Evolutionary conservation across 129 eudicot species (phyloP).

Genomic region (Kitagawia praeruptora): DNA sequence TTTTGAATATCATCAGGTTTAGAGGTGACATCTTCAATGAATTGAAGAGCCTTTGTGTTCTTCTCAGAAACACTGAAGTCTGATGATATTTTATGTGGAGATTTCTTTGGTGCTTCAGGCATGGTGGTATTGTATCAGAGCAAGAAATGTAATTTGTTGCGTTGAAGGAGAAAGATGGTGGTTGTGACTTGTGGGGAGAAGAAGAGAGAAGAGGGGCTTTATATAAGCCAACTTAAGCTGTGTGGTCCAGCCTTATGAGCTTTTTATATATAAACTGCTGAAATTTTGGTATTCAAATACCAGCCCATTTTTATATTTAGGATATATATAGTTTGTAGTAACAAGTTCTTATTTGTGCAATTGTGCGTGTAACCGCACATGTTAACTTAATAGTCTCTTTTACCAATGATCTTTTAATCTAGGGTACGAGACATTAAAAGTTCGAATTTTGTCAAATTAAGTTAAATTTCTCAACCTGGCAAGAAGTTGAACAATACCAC

Average conservation of each 20-base stretch:
- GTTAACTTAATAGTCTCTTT: no score
- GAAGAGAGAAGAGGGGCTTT: neutral
- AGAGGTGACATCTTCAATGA: conserved; percentile 61
- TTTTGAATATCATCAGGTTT: conserved; percentile 53
- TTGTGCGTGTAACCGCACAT: no score
- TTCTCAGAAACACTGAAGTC: conserved; percentile 34
- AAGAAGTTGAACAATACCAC: no score
- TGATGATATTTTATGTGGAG: neutral
- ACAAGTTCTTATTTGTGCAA: no score
- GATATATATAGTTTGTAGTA: no score
- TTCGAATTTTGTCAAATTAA: no score
- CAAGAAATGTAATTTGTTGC: neutral
- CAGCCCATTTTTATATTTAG: neutral
- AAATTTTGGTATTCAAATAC: neutral
- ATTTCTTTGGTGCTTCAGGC: conserved; percentile 45
- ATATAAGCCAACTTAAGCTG: neutral
- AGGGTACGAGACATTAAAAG: no score
- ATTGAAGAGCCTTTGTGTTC: conserved; percentile 47
- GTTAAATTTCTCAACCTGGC: no score
- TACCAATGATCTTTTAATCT: no score
- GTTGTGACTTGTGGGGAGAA: neutral
- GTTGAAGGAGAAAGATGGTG: neutral
- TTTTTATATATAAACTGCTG: conserved; percentile 33
- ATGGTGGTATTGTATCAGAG: neutral
- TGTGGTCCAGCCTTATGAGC: conserved; percentile 3